These are phyloP conservation scores for Suillus lakei DNA, from an alignment of 768 basidiomycete genomes.

Conservation along the genomic window DNA sequence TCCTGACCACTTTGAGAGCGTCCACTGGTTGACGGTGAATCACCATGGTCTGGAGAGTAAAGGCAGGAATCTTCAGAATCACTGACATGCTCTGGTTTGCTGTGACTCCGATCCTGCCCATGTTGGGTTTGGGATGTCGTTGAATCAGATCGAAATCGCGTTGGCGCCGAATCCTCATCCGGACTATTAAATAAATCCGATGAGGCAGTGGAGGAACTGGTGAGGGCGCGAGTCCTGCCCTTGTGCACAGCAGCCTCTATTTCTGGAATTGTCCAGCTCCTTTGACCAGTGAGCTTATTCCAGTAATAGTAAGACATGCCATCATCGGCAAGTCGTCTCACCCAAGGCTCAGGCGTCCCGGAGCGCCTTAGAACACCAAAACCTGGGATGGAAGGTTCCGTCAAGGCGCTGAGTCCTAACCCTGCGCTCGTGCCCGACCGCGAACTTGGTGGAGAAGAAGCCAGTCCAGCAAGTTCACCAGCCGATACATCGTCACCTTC, in stretches of 20 bases:
- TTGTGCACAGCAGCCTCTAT: slow-evolving; percentile 28
- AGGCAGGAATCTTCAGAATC: slow-evolving; percentile 80
- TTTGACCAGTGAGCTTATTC: slow-evolving; percentile 70
- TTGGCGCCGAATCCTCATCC: slow-evolving; percentile 27
- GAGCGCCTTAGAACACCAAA: slow-evolving; percentile 65
- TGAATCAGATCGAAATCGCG: slow-evolving; percentile 41
- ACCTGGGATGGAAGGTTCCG: slow-evolving; percentile 48
- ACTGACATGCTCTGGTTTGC: slow-evolving; percentile 53
- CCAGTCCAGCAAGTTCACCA: slow-evolving; percentile 62
- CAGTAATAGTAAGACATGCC: slow-evolving; percentile 80
- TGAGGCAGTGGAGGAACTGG: slow-evolving; percentile 38
- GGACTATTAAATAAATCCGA: slow-evolving; percentile 29
- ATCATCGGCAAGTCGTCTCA: slow-evolving; percentile 79
- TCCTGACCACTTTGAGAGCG: slow-evolving; percentile 36
- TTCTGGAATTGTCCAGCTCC: slow-evolving; percentile 74
- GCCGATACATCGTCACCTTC: slow-evolving; percentile 72
- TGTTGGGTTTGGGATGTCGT: slow-evolving; percentile 33
- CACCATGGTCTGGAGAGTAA: slow-evolving; percentile 38
- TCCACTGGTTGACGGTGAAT: slow-evolving; percentile 35
- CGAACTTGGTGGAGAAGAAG: slow-evolving; percentile 56
- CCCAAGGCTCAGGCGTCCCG: slow-evolving; percentile 82
- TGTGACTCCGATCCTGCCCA: slow-evolving; percentile 33
- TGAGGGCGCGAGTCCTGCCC: slow-evolving; percentile 38
- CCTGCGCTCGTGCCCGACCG: slow-evolving; percentile 60
- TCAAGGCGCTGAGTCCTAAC: slow-evolving; percentile 47